Evolutionary conservation across 2,329 filamentous ascomycete genomes (phyloP).

Genomic region (Pseudogymnoascus sp.): DNA sequence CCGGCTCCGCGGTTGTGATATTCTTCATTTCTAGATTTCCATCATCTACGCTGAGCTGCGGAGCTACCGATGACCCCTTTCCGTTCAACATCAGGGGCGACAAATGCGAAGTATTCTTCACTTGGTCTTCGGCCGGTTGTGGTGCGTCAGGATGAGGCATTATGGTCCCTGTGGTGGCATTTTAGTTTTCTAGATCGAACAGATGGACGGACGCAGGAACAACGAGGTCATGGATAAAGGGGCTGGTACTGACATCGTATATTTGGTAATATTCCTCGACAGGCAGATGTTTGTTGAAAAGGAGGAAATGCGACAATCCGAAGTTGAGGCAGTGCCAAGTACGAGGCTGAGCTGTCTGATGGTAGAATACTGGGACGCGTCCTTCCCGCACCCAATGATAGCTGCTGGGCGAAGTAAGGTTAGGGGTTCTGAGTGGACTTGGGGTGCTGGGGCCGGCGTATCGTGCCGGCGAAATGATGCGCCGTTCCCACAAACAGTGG

Average conservation of each 20-base stretch:
- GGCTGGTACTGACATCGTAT: conserved; percentile 5
- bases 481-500: conserved; percentile 7
- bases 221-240: neutral
- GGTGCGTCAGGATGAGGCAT: conserved; percentile 23
- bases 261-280: neutral
- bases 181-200: neutral
- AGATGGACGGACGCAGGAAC: neutral
- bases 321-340: neutral
- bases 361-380: neutral
- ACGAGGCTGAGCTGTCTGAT: conserved; percentile 5
- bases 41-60: conserved; percentile 43
- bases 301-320: neutral
- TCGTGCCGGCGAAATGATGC: neutral
- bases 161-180: neutral
- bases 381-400: neutral
- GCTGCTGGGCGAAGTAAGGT: neutral
- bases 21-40: conserved; percentile 29
- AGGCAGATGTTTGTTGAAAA: neutral
- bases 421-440: neutral
- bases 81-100: conserved; percentile 47
- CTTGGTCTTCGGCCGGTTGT: conserved; percentile 15
- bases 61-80: conserved; percentile 46
- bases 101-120: conserved; percentile 18
- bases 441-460: neutral
- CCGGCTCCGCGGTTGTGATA: conserved; percentile 22